Evolutionary conservation across 2,329 filamentous ascomycete genomes (phyloP).

Genomic region (Aspergillus sp.): DNA sequence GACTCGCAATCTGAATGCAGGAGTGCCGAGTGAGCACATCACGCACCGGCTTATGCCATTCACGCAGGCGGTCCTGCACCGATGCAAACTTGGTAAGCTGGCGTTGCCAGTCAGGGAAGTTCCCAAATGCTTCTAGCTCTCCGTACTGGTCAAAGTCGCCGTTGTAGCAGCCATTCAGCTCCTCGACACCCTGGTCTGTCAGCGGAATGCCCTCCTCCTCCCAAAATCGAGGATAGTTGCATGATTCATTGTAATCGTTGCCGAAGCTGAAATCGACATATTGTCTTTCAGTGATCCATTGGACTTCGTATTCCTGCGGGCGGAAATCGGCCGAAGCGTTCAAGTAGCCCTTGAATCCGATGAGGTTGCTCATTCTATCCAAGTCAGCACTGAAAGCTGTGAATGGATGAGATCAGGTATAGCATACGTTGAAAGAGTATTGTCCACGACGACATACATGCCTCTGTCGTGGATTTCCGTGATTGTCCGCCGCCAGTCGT

Average conservation of each 20-base stretch:
- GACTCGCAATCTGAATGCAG: constrained; percentile 60
- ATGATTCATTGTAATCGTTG: constrained; percentile 55
- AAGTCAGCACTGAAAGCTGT: neutral
- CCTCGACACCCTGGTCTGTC: constrained; percentile 45
- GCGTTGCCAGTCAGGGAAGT: constrained; percentile 63
- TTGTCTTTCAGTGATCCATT: constrained; percentile 55
- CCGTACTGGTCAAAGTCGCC: constrained; percentile 67
- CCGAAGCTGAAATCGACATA: constrained; percentile 61
- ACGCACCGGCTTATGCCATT: constrained; percentile 61
- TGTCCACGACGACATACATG: constrained; percentile 68
- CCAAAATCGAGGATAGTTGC: constrained; percentile 63
- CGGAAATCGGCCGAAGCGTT: constrained; percentile 59
- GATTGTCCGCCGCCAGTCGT: constrained; percentile 58
- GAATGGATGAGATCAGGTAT: too few relatives aligned
- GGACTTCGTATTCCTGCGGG: constrained; percentile 56
- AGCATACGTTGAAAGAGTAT: constrained; percentile 62
- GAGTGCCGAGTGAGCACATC: constrained; percentile 61
- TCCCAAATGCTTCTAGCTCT: constrained; percentile 63
- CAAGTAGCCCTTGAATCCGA: constrained; percentile 62
- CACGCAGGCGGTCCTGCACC: constrained; percentile 66
- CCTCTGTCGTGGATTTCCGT: constrained; percentile 59
- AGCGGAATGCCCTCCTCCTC: constrained; percentile 56
- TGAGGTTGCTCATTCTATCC: constrained; percentile 56
- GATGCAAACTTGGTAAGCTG: constrained; percentile 66
- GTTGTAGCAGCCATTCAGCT: constrained; percentile 58